phyloP scores from a whole-genome alignment of 169 alveolate genomes.

The Plasmodium gonderi region DNA sequence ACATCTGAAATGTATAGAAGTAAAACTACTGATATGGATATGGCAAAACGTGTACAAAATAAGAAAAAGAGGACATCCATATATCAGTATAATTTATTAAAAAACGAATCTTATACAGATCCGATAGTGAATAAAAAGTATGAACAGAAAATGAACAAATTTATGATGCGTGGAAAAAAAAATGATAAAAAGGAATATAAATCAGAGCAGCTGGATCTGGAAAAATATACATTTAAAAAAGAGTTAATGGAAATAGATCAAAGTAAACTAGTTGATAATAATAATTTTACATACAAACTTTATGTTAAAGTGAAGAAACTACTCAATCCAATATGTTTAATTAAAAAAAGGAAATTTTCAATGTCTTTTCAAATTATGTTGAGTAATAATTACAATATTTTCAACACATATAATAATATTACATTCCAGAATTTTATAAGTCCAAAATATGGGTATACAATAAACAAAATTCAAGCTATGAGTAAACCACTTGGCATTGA shows the following conservation, averaged over 20 bases:
- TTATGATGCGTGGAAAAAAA: not conserved
- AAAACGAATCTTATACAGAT: not conserved
- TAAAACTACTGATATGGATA: not conserved
- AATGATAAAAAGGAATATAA: not conserved
- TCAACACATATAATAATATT: conserved; percentile 7
- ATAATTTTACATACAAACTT: conserved; percentile 7
- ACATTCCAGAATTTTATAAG: conserved; percentile 10
- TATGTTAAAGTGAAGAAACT: conserved; percentile 37
- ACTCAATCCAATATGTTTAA: conserved; percentile 1
- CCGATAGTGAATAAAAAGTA: not conserved
- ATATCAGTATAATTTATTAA: conserved; percentile 2
- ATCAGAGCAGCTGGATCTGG: not conserved
- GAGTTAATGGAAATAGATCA: not conserved
- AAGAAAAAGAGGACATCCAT: not conserved
- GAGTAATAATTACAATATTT: conserved; percentile 46
- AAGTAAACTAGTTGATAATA: not conserved
- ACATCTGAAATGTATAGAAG: not conserved
- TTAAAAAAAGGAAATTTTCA: conserved; percentile 19
- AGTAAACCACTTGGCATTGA: conserved; percentile 14
- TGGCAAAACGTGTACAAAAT: not conserved
- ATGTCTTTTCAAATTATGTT: conserved; percentile 40
- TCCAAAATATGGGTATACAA: conserved; percentile 3
- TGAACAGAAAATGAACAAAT: not conserved
- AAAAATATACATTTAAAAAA: not conserved
- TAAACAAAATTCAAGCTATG: conserved; percentile 51